Evolutionary conservation across 306 rosid genomes (phyloP).

Genomic region (Sicyos baderoa): DNA sequence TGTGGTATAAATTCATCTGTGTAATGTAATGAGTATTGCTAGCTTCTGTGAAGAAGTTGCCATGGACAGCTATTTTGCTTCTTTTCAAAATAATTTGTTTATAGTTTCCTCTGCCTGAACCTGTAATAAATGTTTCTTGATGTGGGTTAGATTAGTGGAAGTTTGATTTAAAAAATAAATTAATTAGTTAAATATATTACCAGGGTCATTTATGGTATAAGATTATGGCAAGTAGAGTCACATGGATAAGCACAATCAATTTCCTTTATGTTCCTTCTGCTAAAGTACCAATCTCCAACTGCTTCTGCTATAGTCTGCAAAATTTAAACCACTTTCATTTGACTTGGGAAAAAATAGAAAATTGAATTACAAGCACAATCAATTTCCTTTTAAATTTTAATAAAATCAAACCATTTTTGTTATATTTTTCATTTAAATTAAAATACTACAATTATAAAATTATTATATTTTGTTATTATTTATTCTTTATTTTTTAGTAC

Average conservation of each 20-base stretch:
- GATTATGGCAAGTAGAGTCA: constrained; percentile 66
- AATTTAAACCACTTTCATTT: neutral
- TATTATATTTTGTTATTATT: no score
- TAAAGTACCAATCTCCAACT: constrained; percentile 91
- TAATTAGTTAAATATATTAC: neutral
- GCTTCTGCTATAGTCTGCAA: constrained; percentile 81
- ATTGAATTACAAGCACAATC: no score
- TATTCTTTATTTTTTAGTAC: no score
- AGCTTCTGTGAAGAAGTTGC: neutral
- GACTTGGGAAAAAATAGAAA: no score
- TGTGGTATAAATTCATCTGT: neutral
- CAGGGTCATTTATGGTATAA: constrained; percentile 33
- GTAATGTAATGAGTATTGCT: neutral
- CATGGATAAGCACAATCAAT: constrained; percentile 89
- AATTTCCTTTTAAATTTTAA: no score
- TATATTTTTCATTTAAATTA: no score
- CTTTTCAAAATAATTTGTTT: constrained; percentile 4
- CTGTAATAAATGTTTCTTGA: neutral
- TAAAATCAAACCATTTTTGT: no score
- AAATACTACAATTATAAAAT: no score
- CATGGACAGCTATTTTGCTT: neutral
- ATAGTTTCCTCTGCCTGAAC: neutral
- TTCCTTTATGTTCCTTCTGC: constrained; percentile 43
- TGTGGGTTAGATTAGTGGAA: neutral
- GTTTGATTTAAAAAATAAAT: neutral